These are phyloP conservation scores for Eucalyptus cloeziana DNA, from an alignment of 345 rosid genomes.

Conservation along the genomic window DNA sequence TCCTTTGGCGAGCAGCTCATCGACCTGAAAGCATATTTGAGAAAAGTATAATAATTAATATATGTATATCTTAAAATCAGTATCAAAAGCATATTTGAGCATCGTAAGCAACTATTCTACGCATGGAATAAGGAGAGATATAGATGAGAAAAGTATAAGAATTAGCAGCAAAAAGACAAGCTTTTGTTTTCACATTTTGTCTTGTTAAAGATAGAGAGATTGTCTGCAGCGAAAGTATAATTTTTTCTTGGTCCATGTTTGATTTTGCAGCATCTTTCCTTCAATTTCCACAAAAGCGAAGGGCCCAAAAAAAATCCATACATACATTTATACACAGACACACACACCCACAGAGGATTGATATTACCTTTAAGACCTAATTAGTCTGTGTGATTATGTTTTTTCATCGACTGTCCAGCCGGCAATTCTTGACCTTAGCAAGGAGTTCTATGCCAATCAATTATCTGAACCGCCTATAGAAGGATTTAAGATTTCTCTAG, in stretches of 20 bases:
- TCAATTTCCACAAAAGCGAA: neutral
- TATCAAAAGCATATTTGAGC: neutral
- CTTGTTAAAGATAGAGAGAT: neutral
- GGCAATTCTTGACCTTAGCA: neutral
- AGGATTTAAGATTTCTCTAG: neutral
- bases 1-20: slow-evolving; percentile 65
- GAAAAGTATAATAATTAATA: neutral
- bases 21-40: slow-evolving; percentile 31
- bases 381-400: neutral
- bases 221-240: neutral
- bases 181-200: neutral
- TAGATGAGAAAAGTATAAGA: neutral
- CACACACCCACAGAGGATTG: neutral
- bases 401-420: neutral
- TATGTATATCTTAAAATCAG: neutral
- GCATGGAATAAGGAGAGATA: neutral
- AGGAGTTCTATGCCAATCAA: neutral
- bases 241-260: neutral
- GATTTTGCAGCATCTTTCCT: neutral
- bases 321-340: neutral
- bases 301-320: neutral
- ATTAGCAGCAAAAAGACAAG: neutral
- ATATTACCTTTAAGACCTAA: neutral
- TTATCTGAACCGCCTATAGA: neutral
- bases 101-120: neutral